Percentiles rank a stretch among this genome's conserved stretches.
These are phyloP conservation scores for Phoenix dactylifera DNA, from an alignment of 176 grass and related monocot genomes.

Conservation along the genomic window DNA sequence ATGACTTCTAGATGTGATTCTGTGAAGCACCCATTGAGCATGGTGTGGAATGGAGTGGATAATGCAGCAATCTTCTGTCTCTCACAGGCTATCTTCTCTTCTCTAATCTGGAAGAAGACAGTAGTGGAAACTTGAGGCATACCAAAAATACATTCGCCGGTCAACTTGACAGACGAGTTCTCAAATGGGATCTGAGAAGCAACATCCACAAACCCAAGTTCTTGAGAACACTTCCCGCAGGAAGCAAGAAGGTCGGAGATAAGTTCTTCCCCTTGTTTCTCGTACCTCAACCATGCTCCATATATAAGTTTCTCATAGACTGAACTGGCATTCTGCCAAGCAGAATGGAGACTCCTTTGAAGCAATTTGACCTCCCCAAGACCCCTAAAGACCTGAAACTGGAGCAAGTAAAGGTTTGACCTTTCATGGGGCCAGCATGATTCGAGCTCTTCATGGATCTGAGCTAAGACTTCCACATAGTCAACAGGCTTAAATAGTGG, in stretches of 20 bases:
- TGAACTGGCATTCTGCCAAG: constrained; percentile 38
- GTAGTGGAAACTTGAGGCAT: constrained; percentile 20
- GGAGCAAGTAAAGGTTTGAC: constrained; percentile 54
- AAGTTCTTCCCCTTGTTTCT: constrained; percentile 73
- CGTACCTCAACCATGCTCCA: constrained; percentile 60
- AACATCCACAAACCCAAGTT: constrained; percentile 58
- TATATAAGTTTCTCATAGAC: constrained; percentile 80
- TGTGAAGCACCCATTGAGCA: constrained; percentile 90
- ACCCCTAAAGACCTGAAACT: constrained; percentile 83
- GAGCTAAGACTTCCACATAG: constrained; percentile 68
- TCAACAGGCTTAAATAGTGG: constrained; percentile 67
- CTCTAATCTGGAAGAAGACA: constrained; percentile 62
- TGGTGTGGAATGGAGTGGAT: constrained; percentile 69
- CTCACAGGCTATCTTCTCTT: constrained; percentile 58
- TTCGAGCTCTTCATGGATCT: constrained; percentile 84
- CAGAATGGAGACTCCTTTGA: constrained; percentile 76
- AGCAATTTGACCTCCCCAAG: constrained; percentile 74
- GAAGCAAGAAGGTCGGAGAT: constrained; percentile 64
- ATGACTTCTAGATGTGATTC: constrained; percentile 83
- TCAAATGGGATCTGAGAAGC: constrained; percentile 42
- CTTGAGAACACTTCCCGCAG: constrained; percentile 55
- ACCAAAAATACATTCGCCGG: constrained; percentile 13
- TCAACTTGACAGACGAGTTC: constrained; percentile 18
- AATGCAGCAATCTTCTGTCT: constrained; percentile 73
- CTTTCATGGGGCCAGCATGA: constrained; percentile 42